A percentile compares a stretch with the other conserved stretches of the same genome.
phyloP scores from a whole-genome alignment of 108 stramenopile species.

The Discostella pseudostelligera region DNA sequence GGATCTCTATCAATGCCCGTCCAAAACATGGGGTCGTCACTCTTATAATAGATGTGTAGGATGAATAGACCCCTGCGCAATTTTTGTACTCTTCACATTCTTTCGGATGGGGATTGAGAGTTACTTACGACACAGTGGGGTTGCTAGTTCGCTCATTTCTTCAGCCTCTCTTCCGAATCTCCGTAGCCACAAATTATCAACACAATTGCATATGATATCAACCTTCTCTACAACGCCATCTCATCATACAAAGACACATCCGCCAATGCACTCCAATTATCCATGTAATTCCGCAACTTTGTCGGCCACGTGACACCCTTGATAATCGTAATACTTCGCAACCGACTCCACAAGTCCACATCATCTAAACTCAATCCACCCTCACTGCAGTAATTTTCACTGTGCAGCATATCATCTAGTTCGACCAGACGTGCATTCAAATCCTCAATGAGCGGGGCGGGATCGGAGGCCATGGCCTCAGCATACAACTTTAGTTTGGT shows the following conservation, averaged over 20 bases:
- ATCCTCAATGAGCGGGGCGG: slow-evolving; percentile 76
- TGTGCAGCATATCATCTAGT: slow-evolving; percentile 81
- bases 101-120: too few species aligned
- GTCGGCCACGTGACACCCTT: slow-evolving; percentile 83
- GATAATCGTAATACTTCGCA: slow-evolving; percentile 88
- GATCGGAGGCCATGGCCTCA: slow-evolving; percentile 82
- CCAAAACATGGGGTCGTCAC: too few species aligned
- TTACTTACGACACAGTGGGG: too few species aligned
- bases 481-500: slow-evolving; percentile 74
- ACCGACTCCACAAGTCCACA: slow-evolving; percentile 87
- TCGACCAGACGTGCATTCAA: slow-evolving; percentile 82
- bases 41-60: too few species aligned
- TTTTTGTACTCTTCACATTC: too few species aligned
- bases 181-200: too few species aligned
- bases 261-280: slow-evolving; percentile 79
- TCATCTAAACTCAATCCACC: slow-evolving; percentile 89
- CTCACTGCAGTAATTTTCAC: slow-evolving; percentile 78
- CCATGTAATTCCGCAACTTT: slow-evolving; percentile 86
- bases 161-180: too few species aligned
- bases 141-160: too few species aligned
- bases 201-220: too few species aligned
- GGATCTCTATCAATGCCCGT: too few species aligned
- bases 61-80: too few species aligned
- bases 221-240: slow-evolving; percentile 69
- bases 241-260: slow-evolving; percentile 91